Evolutionary conservation across 2,329 filamentous ascomycete species (phyloP), one percentile per base, ranked within the genome.

Genomic region (Ceratocystiopsis brevicomis): DNA sequence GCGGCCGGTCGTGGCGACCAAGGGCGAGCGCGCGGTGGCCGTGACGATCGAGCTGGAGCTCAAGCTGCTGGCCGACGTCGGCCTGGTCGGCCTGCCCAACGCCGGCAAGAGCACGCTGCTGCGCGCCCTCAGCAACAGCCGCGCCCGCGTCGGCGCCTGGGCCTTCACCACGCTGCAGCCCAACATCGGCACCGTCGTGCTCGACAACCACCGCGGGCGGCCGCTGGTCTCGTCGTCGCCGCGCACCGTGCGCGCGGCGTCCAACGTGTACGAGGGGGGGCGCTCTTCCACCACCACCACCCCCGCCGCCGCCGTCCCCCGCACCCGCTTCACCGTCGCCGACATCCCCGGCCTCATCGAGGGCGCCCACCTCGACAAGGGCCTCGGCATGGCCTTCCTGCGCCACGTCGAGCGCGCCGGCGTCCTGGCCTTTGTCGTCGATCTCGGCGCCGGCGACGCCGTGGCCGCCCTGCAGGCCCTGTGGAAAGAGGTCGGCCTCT

Each of bases 291-390:
- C 21, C 8, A 4, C 21, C 8, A 8, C 25, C 6, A 10, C 25
- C 25, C 4, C 49, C 57, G 67, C 58, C 6, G 61, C 68, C 39
- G 66, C 58, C 57, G 66, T 56, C 53, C 69, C 61, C 56, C 72
- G 86, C 33, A 85, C 81, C 1, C 77, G 81, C 45, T 94, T 96
- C 60, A 93, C 84, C 10, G 80, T 98, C 47, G 90, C 90, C 15
- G 90, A 98, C 57, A 96, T 98, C 45, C 90, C 90, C 1, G 90
- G 90, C 2, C 66, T 98, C 47, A 85, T 98, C 40, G 79, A 92
- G 58, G 86, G 84, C 50, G 90, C 90, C 0, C 88, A 96, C 61
- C 70, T 94, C 10, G 87, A 98, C 60, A 81, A 78, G 50, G 90
- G 90, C 0, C 71, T 98, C 0, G 90, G 90, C 1, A 76, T 95